Evolutionary conservation across 805 yeast species (phyloP).

Genomic region (Candida nanaspora): DNA sequence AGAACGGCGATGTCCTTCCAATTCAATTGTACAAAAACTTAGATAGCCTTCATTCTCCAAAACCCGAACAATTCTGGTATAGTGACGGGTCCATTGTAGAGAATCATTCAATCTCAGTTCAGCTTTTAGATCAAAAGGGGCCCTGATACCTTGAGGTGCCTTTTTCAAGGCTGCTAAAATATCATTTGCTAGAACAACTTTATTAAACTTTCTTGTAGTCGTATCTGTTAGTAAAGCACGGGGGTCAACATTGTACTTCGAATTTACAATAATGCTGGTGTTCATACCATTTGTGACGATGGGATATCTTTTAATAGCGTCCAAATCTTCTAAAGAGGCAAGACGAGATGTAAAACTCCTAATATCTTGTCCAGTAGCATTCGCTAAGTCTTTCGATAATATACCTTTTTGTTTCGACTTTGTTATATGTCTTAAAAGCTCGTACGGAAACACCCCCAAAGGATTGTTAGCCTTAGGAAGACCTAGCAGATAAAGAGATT

Average conservation of each 20-base stretch:
- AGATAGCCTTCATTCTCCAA: conserved; percentile 32
- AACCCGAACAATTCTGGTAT: conserved; percentile 40
- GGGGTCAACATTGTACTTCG: conserved; percentile 27
- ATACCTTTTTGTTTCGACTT: conserved; percentile 49
- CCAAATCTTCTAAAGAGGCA: conserved; percentile 42
- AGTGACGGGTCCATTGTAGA: conserved; percentile 26
- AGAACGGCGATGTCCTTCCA: conserved; percentile 13
- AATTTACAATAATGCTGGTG: conserved; percentile 47
- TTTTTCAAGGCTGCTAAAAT: conserved; percentile 44
- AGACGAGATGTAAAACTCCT: conserved; percentile 62
- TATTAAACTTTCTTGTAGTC: conserved; percentile 2
- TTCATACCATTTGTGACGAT: conserved; percentile 39
- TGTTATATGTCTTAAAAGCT: conserved; percentile 53
- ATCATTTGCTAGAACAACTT: conserved; percentile 12
- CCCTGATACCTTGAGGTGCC: conserved; percentile 56
- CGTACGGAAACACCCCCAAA: conserved; percentile 50
- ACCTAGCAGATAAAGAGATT: conserved; percentile 54
- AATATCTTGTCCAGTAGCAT: conserved; percentile 58
- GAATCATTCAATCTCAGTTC: conserved; percentile 50
- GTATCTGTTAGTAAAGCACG: neutral
- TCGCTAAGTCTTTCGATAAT: conserved; percentile 48
- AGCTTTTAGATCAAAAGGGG: conserved; percentile 51
- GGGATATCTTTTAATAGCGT: conserved; percentile 35
- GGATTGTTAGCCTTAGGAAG: conserved; percentile 41
- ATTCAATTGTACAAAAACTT: conserved; percentile 17